A percentile compares a stretch with the other conserved stretches of the same genome.
Evolutionary conservation across 768 basidiomycete species (phyloP).

Genomic region (Termitomyces sp.): DNA sequence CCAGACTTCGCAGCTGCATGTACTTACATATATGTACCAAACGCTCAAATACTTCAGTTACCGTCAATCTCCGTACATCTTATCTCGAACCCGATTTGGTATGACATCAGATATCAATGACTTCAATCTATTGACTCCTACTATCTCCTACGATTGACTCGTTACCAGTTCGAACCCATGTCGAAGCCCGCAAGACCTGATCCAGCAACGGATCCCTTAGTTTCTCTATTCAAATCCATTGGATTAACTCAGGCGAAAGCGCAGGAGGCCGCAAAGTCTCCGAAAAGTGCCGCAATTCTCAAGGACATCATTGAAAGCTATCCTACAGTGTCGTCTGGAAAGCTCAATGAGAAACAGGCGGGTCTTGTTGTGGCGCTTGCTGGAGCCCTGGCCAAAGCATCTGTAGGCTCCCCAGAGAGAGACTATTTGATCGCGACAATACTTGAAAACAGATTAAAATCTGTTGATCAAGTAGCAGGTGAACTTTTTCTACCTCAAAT

Average conservation of each 20-base stretch:
- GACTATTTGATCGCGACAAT: conserved; percentile 68
- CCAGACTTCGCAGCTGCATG: background rate
- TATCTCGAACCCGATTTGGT: conserved; percentile 16
- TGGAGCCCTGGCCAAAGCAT: conserved; percentile 55
- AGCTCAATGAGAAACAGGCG: conserved; percentile 77
- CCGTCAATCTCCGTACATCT: conserved; percentile 15
- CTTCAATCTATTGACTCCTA: background rate
- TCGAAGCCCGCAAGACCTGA: conserved; percentile 28
- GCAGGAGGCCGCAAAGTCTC: conserved; percentile 75
- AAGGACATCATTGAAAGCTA: conserved; percentile 66
- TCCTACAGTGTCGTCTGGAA: conserved; percentile 38
- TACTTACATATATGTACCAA: too few species aligned
- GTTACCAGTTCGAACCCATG: conserved; percentile 16
- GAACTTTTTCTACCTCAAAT: conserved; percentile 23
- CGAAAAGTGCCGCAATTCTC: conserved; percentile 72
- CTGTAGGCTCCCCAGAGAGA: conserved; percentile 51
- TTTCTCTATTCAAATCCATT: conserved; percentile 68
- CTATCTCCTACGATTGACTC: background rate
- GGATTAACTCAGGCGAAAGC: conserved; percentile 78
- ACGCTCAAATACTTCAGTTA: too few species aligned
- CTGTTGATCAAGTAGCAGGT: conserved; percentile 88
- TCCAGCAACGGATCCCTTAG: conserved; percentile 28
- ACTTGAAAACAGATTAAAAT: conserved; percentile 69
- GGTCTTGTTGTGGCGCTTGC: conserved; percentile 68
- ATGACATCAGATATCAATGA: conserved; percentile 6